phyloP scores from a whole-genome alignment of 2,329 filamentous ascomycete species.

The Nothopassalora personata region DNA sequence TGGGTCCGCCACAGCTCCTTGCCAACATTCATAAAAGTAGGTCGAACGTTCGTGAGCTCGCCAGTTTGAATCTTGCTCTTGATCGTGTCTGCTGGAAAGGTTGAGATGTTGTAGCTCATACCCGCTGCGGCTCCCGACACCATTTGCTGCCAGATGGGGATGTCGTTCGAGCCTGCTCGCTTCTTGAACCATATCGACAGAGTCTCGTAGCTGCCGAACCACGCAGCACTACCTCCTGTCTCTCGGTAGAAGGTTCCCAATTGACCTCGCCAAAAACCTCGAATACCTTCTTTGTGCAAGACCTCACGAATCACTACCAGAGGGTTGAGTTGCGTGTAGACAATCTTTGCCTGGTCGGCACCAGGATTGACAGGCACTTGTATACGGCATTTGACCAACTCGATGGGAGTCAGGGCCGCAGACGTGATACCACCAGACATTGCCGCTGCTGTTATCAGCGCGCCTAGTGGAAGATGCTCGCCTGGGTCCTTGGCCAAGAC shows the following conservation, averaged over 20 bases:
- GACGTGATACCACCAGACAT: constrained; percentile 86
- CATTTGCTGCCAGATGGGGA: constrained; percentile 83
- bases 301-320: constrained; percentile 69
- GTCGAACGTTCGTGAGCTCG: constrained; percentile 46
- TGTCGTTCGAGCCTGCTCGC: constrained; percentile 40
- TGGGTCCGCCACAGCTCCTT: constrained; percentile 72
- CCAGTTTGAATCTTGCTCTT: constrained; percentile 96
- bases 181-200: constrained; percentile 61
- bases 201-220: constrained; percentile 90
- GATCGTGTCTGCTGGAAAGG: constrained; percentile 95
- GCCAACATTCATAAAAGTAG: constrained; percentile 68
- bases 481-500: constrained; percentile 38
- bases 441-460: constrained; percentile 74
- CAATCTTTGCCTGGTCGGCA: constrained; percentile 19
- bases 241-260: constrained; percentile 89
- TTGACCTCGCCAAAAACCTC: constrained; percentile 93
- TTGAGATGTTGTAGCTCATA: constrained; percentile 92
- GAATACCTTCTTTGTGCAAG: constrained; percentile 73
- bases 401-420: constrained; percentile 85
- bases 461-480: constrained; percentile 62
- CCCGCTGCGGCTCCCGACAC: constrained; percentile 81
- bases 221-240: constrained; percentile 85
- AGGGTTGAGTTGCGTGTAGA: constrained; percentile 40
- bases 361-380: constrained; percentile 60
- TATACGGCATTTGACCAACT: constrained; percentile 97